Evolutionary conservation across 2,329 filamentous ascomycete genomes (phyloP).

Genomic region (Botryotinia globosa): DNA sequence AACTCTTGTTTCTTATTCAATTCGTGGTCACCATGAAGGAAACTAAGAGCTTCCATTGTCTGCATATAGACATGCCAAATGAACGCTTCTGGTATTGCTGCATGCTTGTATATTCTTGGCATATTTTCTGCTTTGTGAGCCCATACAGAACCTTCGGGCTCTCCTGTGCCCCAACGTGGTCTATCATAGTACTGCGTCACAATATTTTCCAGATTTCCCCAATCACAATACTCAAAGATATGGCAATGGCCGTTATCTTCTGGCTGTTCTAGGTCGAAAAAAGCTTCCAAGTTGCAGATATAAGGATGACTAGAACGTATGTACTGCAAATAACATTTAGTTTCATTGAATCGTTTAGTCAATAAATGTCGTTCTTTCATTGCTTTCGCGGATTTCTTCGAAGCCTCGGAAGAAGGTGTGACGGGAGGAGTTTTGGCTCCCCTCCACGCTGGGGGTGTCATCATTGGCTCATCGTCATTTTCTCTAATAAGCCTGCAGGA

Average conservation of each 20-base stretch:
- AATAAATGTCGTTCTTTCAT: neutral
- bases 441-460: neutral
- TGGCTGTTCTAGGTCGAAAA: neutral
- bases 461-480: neutral
- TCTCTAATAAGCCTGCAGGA: neutral
- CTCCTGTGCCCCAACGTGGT: neutral
- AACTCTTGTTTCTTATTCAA: neutral
- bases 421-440: neutral
- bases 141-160: no score
- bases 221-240: conserved; percentile 11
- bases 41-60: neutral
- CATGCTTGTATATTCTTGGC: neutral
- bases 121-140: neutral
- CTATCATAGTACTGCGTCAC: neutral
- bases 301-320: neutral
- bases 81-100: conserved; percentile 13
- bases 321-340: conserved; percentile 9
- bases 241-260: neutral
- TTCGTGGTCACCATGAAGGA: conserved; percentile 10
- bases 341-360: conserved; percentile 7
- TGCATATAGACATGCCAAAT: conserved; percentile 11
- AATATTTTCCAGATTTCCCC: neutral
- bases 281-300: conserved; percentile 11
- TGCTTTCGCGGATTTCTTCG: neutral
- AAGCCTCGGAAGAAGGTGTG: neutral